Evolutionary conservation across 2,329 filamentous ascomycete genomes (phyloP).

Genomic region (Cadophora gregata): DNA sequence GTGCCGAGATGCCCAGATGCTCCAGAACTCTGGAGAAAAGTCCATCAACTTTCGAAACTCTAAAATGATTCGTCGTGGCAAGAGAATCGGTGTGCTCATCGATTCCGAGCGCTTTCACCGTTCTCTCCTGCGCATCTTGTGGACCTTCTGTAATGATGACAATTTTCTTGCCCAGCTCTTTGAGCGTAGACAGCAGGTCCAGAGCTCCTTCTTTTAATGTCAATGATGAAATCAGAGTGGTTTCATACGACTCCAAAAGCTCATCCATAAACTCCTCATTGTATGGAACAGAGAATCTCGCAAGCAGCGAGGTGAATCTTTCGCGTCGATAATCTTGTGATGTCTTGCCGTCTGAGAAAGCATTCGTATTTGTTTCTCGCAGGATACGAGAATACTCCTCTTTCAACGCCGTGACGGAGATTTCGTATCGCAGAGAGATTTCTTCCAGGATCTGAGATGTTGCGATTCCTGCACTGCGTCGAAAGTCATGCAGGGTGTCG

Average conservation of each 20-base stretch:
- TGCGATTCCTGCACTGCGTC: not conserved
- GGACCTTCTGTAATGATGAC: not conserved
- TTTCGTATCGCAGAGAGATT: not conserved
- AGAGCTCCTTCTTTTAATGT: not conserved
- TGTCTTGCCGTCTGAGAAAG: not conserved
- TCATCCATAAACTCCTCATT: not conserved
- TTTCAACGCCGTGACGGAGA: not conserved
- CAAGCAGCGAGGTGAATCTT: not conserved
- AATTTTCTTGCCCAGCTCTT: not conserved
- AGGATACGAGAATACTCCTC: not conserved
- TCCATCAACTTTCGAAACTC: not conserved
- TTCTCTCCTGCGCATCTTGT: not conserved
- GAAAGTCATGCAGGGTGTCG: not conserved
- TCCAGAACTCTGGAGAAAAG: not conserved
- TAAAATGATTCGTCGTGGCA: not conserved
- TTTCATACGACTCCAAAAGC: not conserved
- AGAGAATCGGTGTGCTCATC: not conserved
- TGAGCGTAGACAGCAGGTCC: not conserved
- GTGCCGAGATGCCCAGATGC: not conserved
- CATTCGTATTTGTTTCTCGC: not conserved
- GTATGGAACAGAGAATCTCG: not conserved
- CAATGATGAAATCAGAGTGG: not conserved
- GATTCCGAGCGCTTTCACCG: not conserved
- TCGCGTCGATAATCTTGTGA: not conserved
- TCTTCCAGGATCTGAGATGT: not conserved